Evolutionary conservation across 2,329 filamentous ascomycete species (phyloP).

Genomic region (Monosporascus sp.): DNA sequence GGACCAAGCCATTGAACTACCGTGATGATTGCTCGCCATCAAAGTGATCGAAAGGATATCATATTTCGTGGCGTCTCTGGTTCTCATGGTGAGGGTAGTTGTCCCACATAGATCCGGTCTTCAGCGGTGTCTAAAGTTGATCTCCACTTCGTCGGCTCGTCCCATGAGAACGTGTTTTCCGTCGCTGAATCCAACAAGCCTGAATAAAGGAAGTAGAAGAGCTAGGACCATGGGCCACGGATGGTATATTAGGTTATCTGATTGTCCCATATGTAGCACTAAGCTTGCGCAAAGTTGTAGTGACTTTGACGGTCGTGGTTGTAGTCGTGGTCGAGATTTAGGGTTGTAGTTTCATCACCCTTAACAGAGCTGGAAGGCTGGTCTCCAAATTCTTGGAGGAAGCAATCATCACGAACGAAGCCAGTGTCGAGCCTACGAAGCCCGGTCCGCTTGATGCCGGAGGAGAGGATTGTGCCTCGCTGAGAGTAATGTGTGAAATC

Average conservation of each 20-base stretch:
- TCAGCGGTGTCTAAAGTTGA: background rate
- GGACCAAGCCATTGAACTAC: too few relatives aligned
- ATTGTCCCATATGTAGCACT: background rate
- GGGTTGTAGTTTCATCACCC: background rate
- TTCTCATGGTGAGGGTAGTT: too few relatives aligned
- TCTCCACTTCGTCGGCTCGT: background rate
- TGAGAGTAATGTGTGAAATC: background rate
- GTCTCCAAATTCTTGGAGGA: background rate
- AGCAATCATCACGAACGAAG: background rate
- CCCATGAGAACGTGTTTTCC: background rate
- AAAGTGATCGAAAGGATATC: too few relatives aligned
- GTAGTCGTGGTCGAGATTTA: background rate
- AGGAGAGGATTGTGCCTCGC: background rate
- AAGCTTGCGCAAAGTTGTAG: background rate
- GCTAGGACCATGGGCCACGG: background rate
- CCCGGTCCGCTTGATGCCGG: background rate
- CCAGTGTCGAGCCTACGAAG: background rate
- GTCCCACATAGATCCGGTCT: background rate
- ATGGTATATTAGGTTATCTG: background rate
- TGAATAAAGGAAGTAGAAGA: background rate
- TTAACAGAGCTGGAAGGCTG: background rate
- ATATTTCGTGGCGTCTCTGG: too few relatives aligned
- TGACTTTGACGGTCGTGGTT: background rate
- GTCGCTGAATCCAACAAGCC: background rate
- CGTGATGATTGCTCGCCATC: too few relatives aligned